Conservation (phyloP, 192 early-diverging fungal genomes). For the Entrophospora sp. region DNA sequence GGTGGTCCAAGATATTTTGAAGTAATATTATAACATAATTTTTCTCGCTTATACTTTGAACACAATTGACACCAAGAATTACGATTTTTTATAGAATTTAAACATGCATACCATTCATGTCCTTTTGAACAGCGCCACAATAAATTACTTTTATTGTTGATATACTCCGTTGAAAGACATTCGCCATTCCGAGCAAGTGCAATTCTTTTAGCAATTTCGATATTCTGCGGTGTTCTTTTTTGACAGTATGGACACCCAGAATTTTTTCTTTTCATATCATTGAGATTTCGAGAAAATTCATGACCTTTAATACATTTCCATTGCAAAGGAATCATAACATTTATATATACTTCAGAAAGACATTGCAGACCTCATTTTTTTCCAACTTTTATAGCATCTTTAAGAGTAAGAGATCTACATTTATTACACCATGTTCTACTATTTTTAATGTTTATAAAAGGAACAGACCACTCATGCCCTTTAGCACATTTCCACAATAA, state of each 20-base stretch:
- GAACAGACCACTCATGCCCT: not conserved
- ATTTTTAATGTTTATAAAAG: constrained; percentile 1
- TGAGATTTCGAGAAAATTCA: constrained; percentile 10
- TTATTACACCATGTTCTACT: not conserved
- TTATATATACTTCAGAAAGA: constrained; percentile 10
- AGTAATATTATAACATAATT: no score
- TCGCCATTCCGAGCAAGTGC: not conserved
- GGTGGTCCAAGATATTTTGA: constrained; percentile 5
- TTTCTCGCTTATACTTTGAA: not conserved
- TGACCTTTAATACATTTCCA: not conserved
- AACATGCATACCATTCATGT: constrained; percentile 3
- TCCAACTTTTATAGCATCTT: constrained; percentile 12
- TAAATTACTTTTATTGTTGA: not conserved
- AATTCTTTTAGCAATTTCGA: constrained; percentile 13
- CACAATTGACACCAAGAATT: not conserved
- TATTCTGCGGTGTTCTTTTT: not conserved
- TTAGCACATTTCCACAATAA: constrained; percentile 3
- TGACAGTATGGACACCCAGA: constrained; percentile 5
- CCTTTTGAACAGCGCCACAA: not conserved
- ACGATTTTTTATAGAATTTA: not conserved
- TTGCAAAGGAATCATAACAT: not conserved
- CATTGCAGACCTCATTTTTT: constrained; percentile 3
- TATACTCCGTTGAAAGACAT: constrained; percentile 6
- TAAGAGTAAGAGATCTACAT: constrained; percentile 4
- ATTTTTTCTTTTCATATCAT: not conserved